phyloP scores from a whole-genome alignment of 495 filamentous ascomycete species.

The Xylaria longipes region DNA sequence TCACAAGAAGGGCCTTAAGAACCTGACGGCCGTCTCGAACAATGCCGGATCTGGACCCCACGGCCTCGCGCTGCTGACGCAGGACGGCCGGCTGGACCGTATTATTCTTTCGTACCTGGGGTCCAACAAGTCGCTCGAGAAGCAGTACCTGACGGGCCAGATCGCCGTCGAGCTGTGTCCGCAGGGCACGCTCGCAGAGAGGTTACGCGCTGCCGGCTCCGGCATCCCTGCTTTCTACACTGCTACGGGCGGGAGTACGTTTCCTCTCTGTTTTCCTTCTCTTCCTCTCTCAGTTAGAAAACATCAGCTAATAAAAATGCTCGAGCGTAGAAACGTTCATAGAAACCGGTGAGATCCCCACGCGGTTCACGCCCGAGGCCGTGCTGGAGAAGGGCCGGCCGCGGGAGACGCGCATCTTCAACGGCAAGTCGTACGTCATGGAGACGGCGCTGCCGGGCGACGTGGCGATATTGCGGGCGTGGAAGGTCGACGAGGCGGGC shows the following conservation, averaged over 20 bases:
- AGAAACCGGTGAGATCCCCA: slow-evolving; percentile 66
- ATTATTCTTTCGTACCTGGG: slow-evolving; percentile 68
- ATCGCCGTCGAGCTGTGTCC: slow-evolving; percentile 70
- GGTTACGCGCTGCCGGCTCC: slow-evolving; percentile 66
- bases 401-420: slow-evolving; percentile 65
- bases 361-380: slow-evolving; percentile 57
- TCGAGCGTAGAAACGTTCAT: slow-evolving; percentile 57
- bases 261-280: not conserved
- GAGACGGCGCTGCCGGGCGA: slow-evolving; percentile 68
- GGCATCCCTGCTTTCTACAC: slow-evolving; percentile 73
- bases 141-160: slow-evolving; percentile 65
- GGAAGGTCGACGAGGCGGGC: slow-evolving; percentile 69
- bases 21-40: slow-evolving; percentile 69
- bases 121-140: slow-evolving; percentile 69
- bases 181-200: slow-evolving; percentile 69
- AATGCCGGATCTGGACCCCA: slow-evolving; percentile 64
- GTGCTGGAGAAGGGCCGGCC: slow-evolving; percentile 61
- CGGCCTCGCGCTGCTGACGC: slow-evolving; percentile 61
- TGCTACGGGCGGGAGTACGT: slow-evolving; percentile 63
- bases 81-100: slow-evolving; percentile 61
- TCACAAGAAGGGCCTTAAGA: slow-evolving; percentile 54
- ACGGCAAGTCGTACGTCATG: slow-evolving; percentile 65
- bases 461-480: slow-evolving; percentile 67
- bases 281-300: not conserved
- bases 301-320: not conserved